phyloP scores from a whole-genome alignment of 2,329 filamentous ascomycete genomes.

The Orbilia quercus region DNA sequence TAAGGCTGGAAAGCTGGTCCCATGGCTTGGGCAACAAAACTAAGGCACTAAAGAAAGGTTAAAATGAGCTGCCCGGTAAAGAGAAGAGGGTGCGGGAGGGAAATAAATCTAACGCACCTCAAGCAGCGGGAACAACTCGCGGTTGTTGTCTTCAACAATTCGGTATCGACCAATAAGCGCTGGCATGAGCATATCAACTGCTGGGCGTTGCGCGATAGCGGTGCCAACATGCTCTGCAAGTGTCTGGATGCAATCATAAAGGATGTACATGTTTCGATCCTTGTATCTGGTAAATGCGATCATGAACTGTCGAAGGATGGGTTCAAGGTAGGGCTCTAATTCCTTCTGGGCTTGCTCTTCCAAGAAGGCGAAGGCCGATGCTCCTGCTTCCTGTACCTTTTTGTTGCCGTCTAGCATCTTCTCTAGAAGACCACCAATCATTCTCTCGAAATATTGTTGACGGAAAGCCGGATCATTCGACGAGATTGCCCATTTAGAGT shows the following conservation, averaged over 20 bases:
- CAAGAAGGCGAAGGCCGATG: conserved; percentile 93
- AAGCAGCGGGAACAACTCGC: conserved; percentile 93
- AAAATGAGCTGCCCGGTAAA: neutral
- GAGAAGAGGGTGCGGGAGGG: neutral
- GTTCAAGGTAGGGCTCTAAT: conserved; percentile 84
- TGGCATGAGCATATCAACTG: conserved; percentile 91
- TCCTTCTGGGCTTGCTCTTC: conserved; percentile 89
- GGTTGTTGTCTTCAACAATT: conserved; percentile 84
- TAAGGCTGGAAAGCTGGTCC: conserved; percentile 85
- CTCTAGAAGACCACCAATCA: conserved; percentile 94
- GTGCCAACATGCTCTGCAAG: conserved; percentile 90
- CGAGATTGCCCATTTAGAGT: conserved; percentile 89
- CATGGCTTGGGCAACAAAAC: conserved; percentile 89
- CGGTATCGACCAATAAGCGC: conserved; percentile 89
- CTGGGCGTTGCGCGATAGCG: conserved; percentile 79
- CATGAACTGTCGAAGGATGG: conserved; percentile 92
- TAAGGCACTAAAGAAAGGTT: conserved; percentile 72
- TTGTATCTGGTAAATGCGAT: conserved; percentile 95
- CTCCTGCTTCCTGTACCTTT: conserved; percentile 94
- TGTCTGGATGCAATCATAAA: conserved; percentile 98
- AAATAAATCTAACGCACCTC: conserved; percentile 66
- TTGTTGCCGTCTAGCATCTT: conserved; percentile 98
- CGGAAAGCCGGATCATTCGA: conserved; percentile 75
- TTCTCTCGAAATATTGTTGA: conserved; percentile 85
- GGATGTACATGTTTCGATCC: conserved; percentile 97